Conservation (phyloP, 148 eudicot species). For the Camellia sinensis region DNA sequence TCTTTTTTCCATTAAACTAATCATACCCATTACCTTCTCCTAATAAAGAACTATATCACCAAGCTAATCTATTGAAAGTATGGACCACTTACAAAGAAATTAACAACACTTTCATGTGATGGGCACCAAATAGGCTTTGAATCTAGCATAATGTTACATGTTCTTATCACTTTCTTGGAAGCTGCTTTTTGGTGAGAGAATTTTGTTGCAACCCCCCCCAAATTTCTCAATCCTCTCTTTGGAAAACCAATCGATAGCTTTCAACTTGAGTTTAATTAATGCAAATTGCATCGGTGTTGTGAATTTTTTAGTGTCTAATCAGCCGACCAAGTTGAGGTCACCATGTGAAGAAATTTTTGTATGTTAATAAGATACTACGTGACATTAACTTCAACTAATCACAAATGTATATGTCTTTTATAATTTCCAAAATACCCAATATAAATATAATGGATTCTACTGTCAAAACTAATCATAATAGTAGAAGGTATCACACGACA, state of each 20-base stretch:
- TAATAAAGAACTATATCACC: slow-evolving; percentile 16
- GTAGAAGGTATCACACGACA: no score
- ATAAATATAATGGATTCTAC: no score
- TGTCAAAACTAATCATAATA: no score
- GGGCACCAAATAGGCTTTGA: slow-evolving; percentile 28
- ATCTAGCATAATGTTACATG: slow-evolving; percentile 25
- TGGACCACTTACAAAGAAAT: slow-evolving; percentile 25
- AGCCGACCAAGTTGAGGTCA: slow-evolving; percentile 44
- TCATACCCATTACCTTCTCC: slow-evolving; percentile 12
- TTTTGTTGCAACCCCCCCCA: not conserved
- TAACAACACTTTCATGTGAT: slow-evolving; percentile 33
- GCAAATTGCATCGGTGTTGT: slow-evolving; percentile 23
- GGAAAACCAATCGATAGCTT: slow-evolving; percentile 17
- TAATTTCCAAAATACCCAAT: no score
- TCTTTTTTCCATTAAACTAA: slow-evolving; percentile 18
- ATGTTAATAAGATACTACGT: no score
- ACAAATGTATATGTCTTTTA: no score
- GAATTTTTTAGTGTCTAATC: slow-evolving; percentile 5
- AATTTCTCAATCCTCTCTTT: not conserved
- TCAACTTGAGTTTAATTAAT: slow-evolving; percentile 22
- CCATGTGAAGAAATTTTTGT: slow-evolving; percentile 28
- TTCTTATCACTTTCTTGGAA: slow-evolving; percentile 29
- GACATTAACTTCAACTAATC: no score
- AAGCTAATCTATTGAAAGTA: slow-evolving; percentile 16
- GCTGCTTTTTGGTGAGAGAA: slow-evolving; percentile 8